Evolutionary conservation across 2,329 filamentous ascomycete species (phyloP), one percentile per base, ranked within the genome.

Genomic region (Aquanectria penicillioides): DNA sequence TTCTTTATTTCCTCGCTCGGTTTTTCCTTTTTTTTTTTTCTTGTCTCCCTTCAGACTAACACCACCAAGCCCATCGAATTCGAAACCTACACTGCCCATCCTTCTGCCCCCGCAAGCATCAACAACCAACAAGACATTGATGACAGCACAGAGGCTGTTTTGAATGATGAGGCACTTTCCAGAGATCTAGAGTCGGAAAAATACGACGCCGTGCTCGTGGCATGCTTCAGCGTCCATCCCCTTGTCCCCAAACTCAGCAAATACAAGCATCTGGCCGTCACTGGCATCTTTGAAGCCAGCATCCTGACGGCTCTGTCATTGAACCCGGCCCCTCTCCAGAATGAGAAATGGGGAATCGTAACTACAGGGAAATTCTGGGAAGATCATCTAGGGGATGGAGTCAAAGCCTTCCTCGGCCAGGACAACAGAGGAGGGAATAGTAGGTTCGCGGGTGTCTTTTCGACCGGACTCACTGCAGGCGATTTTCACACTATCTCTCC

Each of bases 361-460:
- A 94, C 90, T 5, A 97, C 94, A 0, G 94, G 93, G 0, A 86
- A 86, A 55, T 91, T 90, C 63, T 97, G 94, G 94, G 90, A 94
- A 69, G 74, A 80, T 0, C 88, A 95, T 29, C 79, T 97, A 11
- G 80, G 78, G 0, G 77, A 83, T 0, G 93, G 90, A 0, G 89
- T 95, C 0, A 77, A 77, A 2, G 73, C 76, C 0, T 89, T 92
- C 62, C 75, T 97, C 0, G 91, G 89, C 0, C 72, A 77, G 5
- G 69, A 74, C 0, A 66, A 67, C 0, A 71, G 71, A 2, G 72
- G 70, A 0, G 63, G 18, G 5, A 80, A 76, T 51, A 47, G 61
- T 58, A 83, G 83, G 41, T 97, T 97, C 71, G 90, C 88, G 0
- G 93, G 93, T 0, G 92, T 96, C 1, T 86, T 89, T 71, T 93